Evolutionary conservation across 352 stramenopile genomes (phyloP).

Genomic region (Globisporangium spiculum): DNA sequence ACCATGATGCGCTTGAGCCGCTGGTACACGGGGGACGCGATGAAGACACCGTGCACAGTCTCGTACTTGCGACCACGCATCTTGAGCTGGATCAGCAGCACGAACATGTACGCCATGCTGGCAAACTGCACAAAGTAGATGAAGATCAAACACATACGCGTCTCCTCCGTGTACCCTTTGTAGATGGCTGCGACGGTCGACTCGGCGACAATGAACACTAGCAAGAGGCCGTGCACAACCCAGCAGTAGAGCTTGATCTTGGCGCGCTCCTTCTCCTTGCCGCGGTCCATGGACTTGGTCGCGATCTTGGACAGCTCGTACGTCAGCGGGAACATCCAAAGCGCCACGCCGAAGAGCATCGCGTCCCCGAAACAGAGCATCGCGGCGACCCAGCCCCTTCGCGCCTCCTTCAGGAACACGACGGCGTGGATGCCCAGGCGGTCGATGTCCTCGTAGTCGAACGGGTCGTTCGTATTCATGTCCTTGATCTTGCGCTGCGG

Average conservation of each 20-base stretch:
- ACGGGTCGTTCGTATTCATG: constrained; percentile 24
- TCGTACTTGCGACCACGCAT: constrained; percentile 49
- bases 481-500: constrained; percentile 35
- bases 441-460: constrained; percentile 39
- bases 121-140: constrained; percentile 51
- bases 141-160: constrained; percentile 33
- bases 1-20: constrained; percentile 56
- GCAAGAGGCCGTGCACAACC: constrained; percentile 27
- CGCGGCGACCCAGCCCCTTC: constrained; percentile 25
- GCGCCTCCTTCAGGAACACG: constrained; percentile 27
- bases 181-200: constrained; percentile 21
- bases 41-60: constrained; percentile 46
- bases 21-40: constrained; percentile 53
- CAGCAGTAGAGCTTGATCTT: constrained; percentile 41
- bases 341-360: constrained; percentile 42
- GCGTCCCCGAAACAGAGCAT: constrained; percentile 48
- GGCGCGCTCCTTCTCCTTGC: constrained; percentile 32
- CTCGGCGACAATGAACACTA: constrained; percentile 26
- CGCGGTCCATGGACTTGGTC: constrained; percentile 60
- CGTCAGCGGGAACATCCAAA: constrained; percentile 49
- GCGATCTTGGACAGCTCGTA: constrained; percentile 65
- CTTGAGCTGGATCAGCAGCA: constrained; percentile 36
- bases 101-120: constrained; percentile 43
- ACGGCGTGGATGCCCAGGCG: constrained; percentile 47
- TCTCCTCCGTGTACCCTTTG: constrained; percentile 34